A percentile compares a stretch with the other conserved stretches of the same genome.
These are phyloP conservation scores for Ceratorhiza oryzae-sativae DNA, from an alignment of 1,284 basidiomycete genomes.

Conservation along the genomic window DNA sequence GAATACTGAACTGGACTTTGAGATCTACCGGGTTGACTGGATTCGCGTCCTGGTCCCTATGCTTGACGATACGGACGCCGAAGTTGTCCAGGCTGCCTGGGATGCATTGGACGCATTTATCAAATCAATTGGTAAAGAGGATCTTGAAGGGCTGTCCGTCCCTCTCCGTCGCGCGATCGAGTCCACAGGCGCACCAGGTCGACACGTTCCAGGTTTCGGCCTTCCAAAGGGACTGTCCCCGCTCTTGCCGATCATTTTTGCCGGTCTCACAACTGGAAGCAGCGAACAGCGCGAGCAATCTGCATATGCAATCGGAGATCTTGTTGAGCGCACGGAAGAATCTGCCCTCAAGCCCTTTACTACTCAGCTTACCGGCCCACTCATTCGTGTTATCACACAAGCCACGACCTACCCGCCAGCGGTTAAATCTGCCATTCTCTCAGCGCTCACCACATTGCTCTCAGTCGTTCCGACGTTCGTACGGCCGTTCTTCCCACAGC, in stretches of 20 bases:
- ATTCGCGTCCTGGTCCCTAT: slow-evolving; percentile 89
- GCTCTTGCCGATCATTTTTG: slow-evolving; percentile 87
- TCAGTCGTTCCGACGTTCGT: slow-evolving; percentile 87
- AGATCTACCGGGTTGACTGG: slow-evolving; percentile 92
- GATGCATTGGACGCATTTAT: slow-evolving; percentile 86
- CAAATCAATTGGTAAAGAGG: slow-evolving; percentile 91
- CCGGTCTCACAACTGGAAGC: slow-evolving; percentile 81
- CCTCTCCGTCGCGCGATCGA: slow-evolving; percentile 91
- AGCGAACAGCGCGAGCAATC: slow-evolving; percentile 91
- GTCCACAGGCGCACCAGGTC: slow-evolving; percentile 79
- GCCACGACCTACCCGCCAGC: slow-evolving; percentile 87
- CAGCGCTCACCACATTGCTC: slow-evolving; percentile 82
- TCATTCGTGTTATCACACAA: slow-evolving; percentile 92
- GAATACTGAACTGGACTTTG: slow-evolving; percentile 77
- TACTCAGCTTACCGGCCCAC: slow-evolving; percentile 94
- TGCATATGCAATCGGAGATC: slow-evolving; percentile 92
- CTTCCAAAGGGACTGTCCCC: slow-evolving; percentile 90
- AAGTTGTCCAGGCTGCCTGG: slow-evolving; percentile 86
- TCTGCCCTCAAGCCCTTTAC: slow-evolving; percentile 94
- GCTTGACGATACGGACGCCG: slow-evolving; percentile 78
- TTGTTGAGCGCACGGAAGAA: slow-evolving; percentile 90
- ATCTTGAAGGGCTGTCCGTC: slow-evolving; percentile 87
- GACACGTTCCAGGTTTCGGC: slow-evolving; percentile 85
- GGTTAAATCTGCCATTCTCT: slow-evolving; percentile 88
- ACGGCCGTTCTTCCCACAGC: slow-evolving; percentile 97